These are phyloP conservation scores for Cryphonectria nitschkei DNA, from an alignment of 2,329 filamentous ascomycete species.

Conservation along the genomic window DNA sequence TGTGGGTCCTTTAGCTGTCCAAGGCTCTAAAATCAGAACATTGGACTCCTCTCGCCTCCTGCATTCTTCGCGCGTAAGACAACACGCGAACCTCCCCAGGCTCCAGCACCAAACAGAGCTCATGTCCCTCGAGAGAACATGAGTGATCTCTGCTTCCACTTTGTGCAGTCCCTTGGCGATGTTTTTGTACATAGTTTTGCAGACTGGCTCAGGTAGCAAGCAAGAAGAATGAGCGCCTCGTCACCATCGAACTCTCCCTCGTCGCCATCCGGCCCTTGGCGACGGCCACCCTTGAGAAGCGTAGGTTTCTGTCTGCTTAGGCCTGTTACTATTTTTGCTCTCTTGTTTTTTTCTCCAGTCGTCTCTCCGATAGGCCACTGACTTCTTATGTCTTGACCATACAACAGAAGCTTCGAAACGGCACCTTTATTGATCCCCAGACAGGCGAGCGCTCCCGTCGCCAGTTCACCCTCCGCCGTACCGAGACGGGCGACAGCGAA, in stretches of 20 bases:
- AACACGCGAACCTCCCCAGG: background rate
- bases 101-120: conserved; percentile 10
- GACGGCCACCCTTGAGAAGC: conserved; percentile 50
- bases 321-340: background rate
- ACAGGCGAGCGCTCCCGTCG: conserved; percentile 85
- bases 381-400: background rate
- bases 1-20: background rate
- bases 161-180: conserved; percentile 12
- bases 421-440: conserved; percentile 82
- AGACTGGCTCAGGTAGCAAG: conserved; percentile 18
- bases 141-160: conserved; percentile 10
- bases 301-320: conserved; percentile 39
- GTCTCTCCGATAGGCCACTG: background rate
- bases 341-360: background rate
- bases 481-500: conserved; percentile 36
- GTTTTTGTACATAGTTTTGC: conserved; percentile 13
- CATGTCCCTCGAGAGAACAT: conserved; percentile 17
- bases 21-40: conserved; percentile 8
- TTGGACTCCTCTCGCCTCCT: background rate
- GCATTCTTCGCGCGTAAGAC: background rate
- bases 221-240: conserved; percentile 40
- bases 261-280: conserved; percentile 13
- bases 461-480: conserved; percentile 73
- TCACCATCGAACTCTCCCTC: conserved; percentile 22
- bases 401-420: conserved; percentile 73